phyloP scores from a whole-genome alignment of 2,329 filamentous ascomycete genomes.

The Pseudogymnoascus sp. region DNA sequence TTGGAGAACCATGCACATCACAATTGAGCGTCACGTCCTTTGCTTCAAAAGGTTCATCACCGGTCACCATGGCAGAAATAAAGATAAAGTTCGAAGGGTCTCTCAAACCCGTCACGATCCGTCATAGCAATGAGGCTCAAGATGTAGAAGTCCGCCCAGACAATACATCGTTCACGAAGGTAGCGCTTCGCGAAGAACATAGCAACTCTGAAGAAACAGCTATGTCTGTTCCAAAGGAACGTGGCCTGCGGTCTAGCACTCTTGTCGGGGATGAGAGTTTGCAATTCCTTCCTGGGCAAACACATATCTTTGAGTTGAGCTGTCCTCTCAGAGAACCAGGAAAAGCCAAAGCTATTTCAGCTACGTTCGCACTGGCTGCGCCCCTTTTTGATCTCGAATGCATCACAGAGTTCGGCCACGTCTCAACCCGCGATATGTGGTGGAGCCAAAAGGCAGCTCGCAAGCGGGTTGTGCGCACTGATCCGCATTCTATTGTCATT shows the following conservation, averaged over 20 bases:
- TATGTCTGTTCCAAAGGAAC: not conserved
- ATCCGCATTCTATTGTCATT: constrained; percentile 56
- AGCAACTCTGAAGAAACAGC: not conserved
- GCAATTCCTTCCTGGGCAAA: constrained; percentile 56
- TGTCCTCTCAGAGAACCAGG: constrained; percentile 74
- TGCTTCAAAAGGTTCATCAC: constrained; percentile 43
- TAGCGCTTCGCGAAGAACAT: constrained; percentile 5
- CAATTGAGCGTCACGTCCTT: constrained; percentile 51
- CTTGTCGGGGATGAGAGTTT: constrained; percentile 54
- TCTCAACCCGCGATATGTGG: constrained; percentile 40
- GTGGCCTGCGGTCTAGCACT: not conserved
- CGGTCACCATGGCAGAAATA: constrained; percentile 44
- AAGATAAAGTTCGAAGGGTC: constrained; percentile 49
- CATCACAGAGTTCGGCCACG: constrained; percentile 44
- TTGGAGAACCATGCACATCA: constrained; percentile 49
- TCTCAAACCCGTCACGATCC: constrained; percentile 46
- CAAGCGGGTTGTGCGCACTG: constrained; percentile 39
- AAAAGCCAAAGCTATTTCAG: constrained; percentile 57
- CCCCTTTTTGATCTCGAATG: constrained; percentile 61
- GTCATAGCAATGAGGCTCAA: constrained; percentile 20
- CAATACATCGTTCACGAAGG: constrained; percentile 10
- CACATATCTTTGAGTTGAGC: constrained; percentile 60
- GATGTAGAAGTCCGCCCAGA: constrained; percentile 13
- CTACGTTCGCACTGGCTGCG: constrained; percentile 54
- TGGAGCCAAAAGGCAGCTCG: constrained; percentile 35